Conservation (phyloP, 2,329 filamentous ascomycete genomes). For the Fusarium clavum region DNA sequence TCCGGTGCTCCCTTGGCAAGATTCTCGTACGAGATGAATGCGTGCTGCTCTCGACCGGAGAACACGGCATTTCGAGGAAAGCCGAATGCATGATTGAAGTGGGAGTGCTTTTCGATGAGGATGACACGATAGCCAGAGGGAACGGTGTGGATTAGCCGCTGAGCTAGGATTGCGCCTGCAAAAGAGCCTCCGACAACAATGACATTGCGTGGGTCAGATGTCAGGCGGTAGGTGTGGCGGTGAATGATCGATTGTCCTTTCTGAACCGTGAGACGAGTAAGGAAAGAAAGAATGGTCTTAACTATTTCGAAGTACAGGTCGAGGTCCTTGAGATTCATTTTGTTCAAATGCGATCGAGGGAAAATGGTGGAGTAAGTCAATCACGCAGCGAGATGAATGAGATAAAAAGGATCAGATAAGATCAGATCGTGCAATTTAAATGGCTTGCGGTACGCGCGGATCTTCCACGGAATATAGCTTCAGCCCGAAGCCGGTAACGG, state of each 20-base stretch:
- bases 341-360: fast-evolving
- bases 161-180: constrained; percentile 17
- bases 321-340: constrained; percentile 10
- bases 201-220: constrained; percentile 15
- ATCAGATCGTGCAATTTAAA: not conserved
- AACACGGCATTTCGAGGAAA: constrained; percentile 32
- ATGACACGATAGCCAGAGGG: constrained; percentile 30
- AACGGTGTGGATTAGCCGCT: constrained; percentile 11
- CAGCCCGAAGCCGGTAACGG: not conserved
- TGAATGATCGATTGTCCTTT: constrained; percentile 10
- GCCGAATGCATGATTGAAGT: constrained; percentile 28
- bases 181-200: constrained; percentile 31
- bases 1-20: constrained; percentile 1
- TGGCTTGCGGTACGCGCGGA: not conserved
- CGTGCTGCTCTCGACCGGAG: constrained; percentile 2
- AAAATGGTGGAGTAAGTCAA: not conserved
- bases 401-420: not conserved
- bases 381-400: too few species aligned
- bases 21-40: constrained; percentile 21
- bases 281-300: not conserved
- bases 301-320: constrained; percentile 15
- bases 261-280: not conserved
- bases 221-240: constrained; percentile 15
- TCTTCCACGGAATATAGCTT: not conserved
- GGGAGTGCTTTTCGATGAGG: constrained; percentile 31